These are phyloP conservation scores for Aspergillus eucalypticola DNA, from an alignment of 2,329 filamentous ascomycete genomes.

Conservation along the genomic window DNA sequence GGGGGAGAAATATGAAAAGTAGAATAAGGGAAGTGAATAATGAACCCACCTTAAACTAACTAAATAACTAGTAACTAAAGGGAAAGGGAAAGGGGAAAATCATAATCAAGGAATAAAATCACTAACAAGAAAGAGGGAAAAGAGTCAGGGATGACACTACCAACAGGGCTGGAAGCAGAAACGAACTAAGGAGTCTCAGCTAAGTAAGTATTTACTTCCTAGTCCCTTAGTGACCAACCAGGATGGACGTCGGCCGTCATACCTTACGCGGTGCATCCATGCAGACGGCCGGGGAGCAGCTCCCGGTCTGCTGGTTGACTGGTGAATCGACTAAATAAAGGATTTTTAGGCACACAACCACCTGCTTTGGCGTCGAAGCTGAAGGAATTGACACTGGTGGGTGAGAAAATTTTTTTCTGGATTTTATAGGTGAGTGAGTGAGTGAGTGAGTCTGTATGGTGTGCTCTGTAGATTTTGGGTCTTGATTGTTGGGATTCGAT, in stretches of 20 bases:
- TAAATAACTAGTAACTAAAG: not conserved
- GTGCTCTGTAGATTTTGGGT: too few relatives aligned
- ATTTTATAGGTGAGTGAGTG: too few relatives aligned
- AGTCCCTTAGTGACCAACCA: not conserved
- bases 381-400: not conserved
- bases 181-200: slow-evolving; percentile 2
- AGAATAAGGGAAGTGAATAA: not conserved
- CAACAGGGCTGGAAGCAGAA: not conserved
- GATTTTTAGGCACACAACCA: slow-evolving; percentile 3
- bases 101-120: not conserved
- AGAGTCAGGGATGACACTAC: slow-evolving; percentile 1
- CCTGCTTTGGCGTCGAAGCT: not conserved
- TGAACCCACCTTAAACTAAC: not conserved
- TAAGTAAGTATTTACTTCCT: not conserved
- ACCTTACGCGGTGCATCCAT: slow-evolving; percentile 4
- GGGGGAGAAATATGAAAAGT: not conserved
- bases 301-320: not conserved
- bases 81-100: not conserved
- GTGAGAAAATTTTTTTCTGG: too few relatives aligned
- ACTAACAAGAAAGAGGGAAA: not conserved
- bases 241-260: not conserved
- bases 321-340: slow-evolving; percentile 3
- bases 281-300: slow-evolving; percentile 2
- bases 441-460: too few relatives aligned
- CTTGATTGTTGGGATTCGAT: too few relatives aligned